These are phyloP conservation scores for Sisymbrium altissimum DNA, from an alignment of 345 rosid genomes.

Conservation along the genomic window DNA sequence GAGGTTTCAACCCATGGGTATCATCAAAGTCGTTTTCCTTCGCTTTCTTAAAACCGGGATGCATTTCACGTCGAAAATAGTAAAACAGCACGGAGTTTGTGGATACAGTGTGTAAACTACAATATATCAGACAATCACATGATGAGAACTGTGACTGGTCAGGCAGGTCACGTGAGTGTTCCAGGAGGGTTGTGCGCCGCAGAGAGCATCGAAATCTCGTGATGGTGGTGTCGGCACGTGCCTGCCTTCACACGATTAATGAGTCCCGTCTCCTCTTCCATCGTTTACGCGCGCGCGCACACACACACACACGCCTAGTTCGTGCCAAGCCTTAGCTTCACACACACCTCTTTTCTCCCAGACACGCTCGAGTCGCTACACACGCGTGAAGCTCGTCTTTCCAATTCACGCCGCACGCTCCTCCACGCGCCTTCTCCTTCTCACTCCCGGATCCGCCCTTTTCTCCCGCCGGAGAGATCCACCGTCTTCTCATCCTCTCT, in stretches of 20 bases:
- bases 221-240: conserved; percentile 45
- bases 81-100: conserved; percentile 12
- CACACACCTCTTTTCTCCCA: conserved; percentile 48
- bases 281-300: conserved; percentile 7
- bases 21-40: not conserved
- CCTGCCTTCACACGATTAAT: conserved; percentile 34
- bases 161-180: conserved; percentile 34
- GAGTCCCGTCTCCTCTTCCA: conserved; percentile 10
- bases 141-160: conserved; percentile 26
- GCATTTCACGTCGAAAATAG: not conserved
- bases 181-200: conserved; percentile 18
- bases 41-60: not conserved
- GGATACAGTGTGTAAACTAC: not conserved
- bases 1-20: not conserved
- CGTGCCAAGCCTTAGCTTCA: conserved; percentile 64
- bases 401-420: conserved; percentile 45
- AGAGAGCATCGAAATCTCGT: conserved; percentile 33
- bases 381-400: conserved; percentile 60
- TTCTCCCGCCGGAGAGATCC: conserved; percentile 41
- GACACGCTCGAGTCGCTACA: conserved; percentile 55
- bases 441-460: conserved; percentile 33
- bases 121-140: conserved; percentile 19
- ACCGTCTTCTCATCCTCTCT: conserved; percentile 25
- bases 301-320: conserved; percentile 75
- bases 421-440: conserved; percentile 41